Conservation (phyloP, 2,329 filamentous ascomycete genomes). For the Xylaria sp. region DNA sequence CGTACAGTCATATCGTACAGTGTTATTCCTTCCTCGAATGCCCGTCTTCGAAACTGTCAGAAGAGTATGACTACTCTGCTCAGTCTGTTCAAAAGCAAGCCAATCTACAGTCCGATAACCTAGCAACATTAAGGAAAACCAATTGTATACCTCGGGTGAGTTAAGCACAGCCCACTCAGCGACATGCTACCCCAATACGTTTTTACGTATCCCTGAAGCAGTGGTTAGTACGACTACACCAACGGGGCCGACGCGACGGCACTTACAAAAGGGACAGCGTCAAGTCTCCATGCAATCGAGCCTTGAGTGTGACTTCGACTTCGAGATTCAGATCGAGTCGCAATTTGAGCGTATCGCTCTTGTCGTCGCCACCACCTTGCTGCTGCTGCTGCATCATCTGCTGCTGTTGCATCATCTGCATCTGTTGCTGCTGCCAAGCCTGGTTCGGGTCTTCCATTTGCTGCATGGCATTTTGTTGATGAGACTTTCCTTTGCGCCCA, state of each 20-base stretch:
- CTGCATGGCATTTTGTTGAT: conserved; percentile 20
- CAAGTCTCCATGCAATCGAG: conserved; percentile 84
- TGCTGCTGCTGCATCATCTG: conserved; percentile 24
- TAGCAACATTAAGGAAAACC: neutral
- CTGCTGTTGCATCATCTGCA: conserved; percentile 16
- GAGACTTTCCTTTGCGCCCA: conserved; percentile 24
- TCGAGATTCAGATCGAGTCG: conserved; percentile 81
- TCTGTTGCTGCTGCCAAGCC: conserved; percentile 28
- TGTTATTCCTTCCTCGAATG: neutral
- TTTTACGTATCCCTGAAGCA: conserved; percentile 22
- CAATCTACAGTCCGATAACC: neutral
- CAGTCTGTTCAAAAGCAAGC: neutral
- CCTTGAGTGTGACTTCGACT: conserved; percentile 84
- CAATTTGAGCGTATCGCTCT: conserved; percentile 70
- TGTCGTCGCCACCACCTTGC: conserved; percentile 42
- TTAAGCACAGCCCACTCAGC: neutral
- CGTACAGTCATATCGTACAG: conserved; percentile 10
- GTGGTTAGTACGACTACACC: neutral
- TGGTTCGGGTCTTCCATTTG: conserved; percentile 25
- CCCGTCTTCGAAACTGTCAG: neutral
- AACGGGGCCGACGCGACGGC: neutral
- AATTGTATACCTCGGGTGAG: neutral
- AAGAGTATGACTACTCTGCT: neutral
- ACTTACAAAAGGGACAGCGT: conserved; percentile 71
- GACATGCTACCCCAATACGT: neutral